Conservation (phyloP, 768 basidiomycete genomes). For the Mycena indigotica region DNA sequence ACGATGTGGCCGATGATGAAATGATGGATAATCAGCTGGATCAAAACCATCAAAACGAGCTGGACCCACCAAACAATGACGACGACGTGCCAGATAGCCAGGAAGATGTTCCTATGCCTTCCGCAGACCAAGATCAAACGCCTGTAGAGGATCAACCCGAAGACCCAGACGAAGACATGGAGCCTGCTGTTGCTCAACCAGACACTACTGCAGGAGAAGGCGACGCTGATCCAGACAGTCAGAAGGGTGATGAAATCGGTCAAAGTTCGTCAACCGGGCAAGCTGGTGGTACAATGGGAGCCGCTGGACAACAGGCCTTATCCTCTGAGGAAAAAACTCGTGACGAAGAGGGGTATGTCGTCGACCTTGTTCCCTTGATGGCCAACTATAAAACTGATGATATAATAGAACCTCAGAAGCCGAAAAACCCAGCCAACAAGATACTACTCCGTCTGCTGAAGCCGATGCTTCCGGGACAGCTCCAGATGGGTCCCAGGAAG, state of each 20-base stretch:
- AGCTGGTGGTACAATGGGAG: conserved; percentile 32
- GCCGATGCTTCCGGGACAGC: conserved; percentile 35
- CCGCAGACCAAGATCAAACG: conserved; percentile 30
- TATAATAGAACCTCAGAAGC: conserved; percentile 20
- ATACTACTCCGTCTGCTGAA: conserved; percentile 19
- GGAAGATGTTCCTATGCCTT: conserved; percentile 32
- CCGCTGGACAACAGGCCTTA: conserved; percentile 29
- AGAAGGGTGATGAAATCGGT: conserved; percentile 29
- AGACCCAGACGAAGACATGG: conserved; percentile 29
- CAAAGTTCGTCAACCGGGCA: conserved; percentile 37
- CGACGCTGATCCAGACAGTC: conserved; percentile 34
- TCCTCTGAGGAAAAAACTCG: conserved; percentile 31
- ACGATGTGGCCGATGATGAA: conserved; percentile 32
- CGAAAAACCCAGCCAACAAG: conserved; percentile 22
- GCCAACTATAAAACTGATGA: too few relatives aligned
- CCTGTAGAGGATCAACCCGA: conserved; percentile 33
- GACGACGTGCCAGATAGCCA: conserved; percentile 25
- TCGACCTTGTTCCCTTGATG: neutral
- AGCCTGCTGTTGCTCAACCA: conserved; percentile 42
- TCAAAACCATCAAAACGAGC: conserved; percentile 26
- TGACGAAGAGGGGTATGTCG: conserved; percentile 38
- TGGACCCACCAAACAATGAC: conserved; percentile 25
- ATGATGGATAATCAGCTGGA: conserved; percentile 36
- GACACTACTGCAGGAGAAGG: conserved; percentile 49
- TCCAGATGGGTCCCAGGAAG: conserved; percentile 48